Conservation (phyloP, 2,329 filamentous ascomycete species). For the Fusarium subtropicale region DNA sequence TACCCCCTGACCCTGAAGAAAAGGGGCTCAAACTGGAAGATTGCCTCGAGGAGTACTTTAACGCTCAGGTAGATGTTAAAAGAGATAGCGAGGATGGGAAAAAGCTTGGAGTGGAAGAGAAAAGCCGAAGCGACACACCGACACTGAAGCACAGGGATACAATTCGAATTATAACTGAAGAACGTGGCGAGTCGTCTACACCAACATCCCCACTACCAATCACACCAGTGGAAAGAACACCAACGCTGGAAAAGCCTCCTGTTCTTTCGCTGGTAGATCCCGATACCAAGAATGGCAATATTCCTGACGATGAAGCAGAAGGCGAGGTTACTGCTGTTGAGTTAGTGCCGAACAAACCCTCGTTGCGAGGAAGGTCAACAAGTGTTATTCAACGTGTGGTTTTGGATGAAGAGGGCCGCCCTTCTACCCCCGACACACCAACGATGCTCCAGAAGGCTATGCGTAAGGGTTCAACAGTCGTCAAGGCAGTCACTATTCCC, state of each 20-base stretch:
- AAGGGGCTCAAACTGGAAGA: constrained; percentile 84
- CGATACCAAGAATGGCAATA: constrained; percentile 18
- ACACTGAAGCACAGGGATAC: constrained; percentile 49
- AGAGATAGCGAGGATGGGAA: constrained; percentile 73
- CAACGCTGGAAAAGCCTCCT: constrained; percentile 30
- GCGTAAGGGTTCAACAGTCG: constrained; percentile 61
- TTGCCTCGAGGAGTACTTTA: constrained; percentile 94
- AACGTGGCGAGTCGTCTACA: constrained; percentile 51
- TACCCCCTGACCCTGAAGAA: constrained; percentile 79
- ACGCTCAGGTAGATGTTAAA: constrained; percentile 89
- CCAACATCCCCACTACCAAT: constrained; percentile 50
- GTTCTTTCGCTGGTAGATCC: constrained; percentile 4
- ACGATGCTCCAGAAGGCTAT: constrained; percentile 58
- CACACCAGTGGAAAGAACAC: constrained; percentile 41
- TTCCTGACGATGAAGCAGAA: constrained; percentile 29
- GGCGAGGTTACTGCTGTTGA: constrained; percentile 37
- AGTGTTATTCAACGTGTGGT: constrained; percentile 72
- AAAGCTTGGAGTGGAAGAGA: constrained; percentile 51
- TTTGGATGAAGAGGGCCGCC: constrained; percentile 62
- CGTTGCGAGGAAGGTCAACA: constrained; percentile 61
- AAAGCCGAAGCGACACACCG: constrained; percentile 39
- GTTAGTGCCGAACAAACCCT: constrained; percentile 48
- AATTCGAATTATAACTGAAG: constrained; percentile 51
- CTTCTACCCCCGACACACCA: constrained; percentile 56
- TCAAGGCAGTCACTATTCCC: constrained; percentile 91